Evolutionary conservation across 495 filamentous ascomycete species (phyloP).

Genomic region (Penicillium dipodomyicola): DNA sequence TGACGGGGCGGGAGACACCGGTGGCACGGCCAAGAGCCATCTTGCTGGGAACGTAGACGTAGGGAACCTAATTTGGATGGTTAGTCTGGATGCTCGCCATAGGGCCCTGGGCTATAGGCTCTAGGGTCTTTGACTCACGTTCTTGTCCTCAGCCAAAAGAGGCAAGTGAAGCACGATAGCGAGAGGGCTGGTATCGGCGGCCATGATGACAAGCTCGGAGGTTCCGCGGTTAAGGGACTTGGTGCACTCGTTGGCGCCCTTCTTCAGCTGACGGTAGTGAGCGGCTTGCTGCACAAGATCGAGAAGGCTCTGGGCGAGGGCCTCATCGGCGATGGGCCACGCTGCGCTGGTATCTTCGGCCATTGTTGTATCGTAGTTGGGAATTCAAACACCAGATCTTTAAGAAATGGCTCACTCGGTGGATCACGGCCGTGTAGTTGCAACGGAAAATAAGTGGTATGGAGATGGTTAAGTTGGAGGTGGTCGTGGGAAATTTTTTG

Average conservation of each 20-base stretch:
- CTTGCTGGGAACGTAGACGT: constrained; percentile 60
- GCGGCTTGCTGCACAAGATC: constrained; percentile 84
- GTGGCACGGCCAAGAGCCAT: constrained; percentile 70
- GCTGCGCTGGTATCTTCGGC: constrained; percentile 52
- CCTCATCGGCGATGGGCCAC: constrained; percentile 85
- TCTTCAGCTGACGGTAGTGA: constrained; percentile 86
- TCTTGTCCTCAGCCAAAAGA: constrained; percentile 82
- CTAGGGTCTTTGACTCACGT: constrained; percentile 34
- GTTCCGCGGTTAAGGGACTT: constrained; percentile 89
- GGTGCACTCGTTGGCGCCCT: constrained; percentile 70
- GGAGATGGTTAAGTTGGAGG: constrained; percentile 16
- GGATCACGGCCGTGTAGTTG: constrained; percentile 42
- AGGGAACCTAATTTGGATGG: constrained; percentile 42
- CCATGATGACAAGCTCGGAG: constrained; percentile 73
- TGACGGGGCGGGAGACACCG: constrained; percentile 83
- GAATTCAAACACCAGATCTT: constrained; percentile 25
- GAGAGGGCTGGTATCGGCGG: constrained; percentile 54
- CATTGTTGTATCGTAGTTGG: constrained; percentile 29
- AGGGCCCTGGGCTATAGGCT: not conserved
- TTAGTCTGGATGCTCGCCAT: not conserved
- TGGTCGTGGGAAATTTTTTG: constrained; percentile 17
- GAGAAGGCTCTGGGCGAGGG: constrained; percentile 74
- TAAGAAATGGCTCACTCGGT: constrained; percentile 43
- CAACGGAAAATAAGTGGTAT: constrained; percentile 15
- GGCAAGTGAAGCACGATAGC: constrained; percentile 91